Evolutionary conservation across 1,284 basidiomycete species (phyloP), one percentile per base, ranked within the genome.

Genomic region (Stygiomarasmius scandens): DNA sequence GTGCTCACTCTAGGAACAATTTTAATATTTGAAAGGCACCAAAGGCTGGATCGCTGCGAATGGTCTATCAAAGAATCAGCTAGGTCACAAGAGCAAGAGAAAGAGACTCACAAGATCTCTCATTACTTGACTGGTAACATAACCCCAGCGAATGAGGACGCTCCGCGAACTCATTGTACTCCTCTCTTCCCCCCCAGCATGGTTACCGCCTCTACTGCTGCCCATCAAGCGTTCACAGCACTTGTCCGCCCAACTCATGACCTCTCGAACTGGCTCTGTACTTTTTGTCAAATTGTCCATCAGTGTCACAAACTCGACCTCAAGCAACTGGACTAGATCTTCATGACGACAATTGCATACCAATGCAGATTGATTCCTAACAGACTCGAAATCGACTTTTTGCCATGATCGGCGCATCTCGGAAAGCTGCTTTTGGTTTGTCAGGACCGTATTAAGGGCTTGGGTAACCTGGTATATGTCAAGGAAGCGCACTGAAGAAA

Each of bases 311-410:
- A 94, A 94, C 70, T 94, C 92, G 49, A 90, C 86, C 69, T 94
- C 92, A 54, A 94, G 74, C 51, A 93, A 78, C 65, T 92, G 90
- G 25, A 92, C 84, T 53, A 94, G 79, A 66, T 93, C 91, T 71
- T 93, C 92, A 65, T 94, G 92, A 45, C 92, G 87, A 70, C 92
- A 94, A 68, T 94, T 94, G 79, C 92, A 93, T 25, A 93, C 92
- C 63, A 94, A 75, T 25, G 92, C 92, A n/a, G 90, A 91, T 69
- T 94, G 92, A 67, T 94, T 94, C 59, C 92, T 85, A 50, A 94
- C 91, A 27, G 91, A 92, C 70, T 94, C 92, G 62, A 94, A 94
- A 67, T 94, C 90, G 46, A 94, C 85, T 70, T 90, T 90, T 59
- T 84, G 79, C 91, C 91, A 93, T 24, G 92, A 92, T 57, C 89